These are phyloP conservation scores for Chaetomium sp. DNA, from an alignment of 2,329 filamentous ascomycete genomes.

Conservation along the genomic window DNA sequence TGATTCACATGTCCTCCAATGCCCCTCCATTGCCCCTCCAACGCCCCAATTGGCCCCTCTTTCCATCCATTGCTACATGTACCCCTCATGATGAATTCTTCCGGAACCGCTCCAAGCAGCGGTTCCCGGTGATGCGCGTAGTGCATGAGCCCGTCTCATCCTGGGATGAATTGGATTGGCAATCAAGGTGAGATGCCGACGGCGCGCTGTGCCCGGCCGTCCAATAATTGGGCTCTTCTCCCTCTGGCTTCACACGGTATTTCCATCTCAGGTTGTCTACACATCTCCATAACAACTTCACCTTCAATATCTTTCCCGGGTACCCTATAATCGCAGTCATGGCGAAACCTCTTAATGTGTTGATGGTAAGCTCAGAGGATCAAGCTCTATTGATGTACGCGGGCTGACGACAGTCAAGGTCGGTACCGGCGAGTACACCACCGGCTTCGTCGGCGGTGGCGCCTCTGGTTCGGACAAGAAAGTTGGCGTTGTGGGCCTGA, in stretches of 20 bases:
- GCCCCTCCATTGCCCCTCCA: constrained; percentile 5
- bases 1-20: not conserved
- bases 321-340: constrained; percentile 8
- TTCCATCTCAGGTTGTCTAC: not conserved
- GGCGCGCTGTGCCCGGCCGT: not conserved
- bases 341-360: constrained; percentile 60
- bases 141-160: not conserved
- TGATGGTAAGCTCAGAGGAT: constrained; percentile 60
- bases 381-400: not conserved
- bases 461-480: constrained; percentile 92
- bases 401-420: constrained; percentile 53
- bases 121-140: constrained; percentile 12
- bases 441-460: constrained; percentile 83
- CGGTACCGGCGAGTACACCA: constrained; percentile 95
- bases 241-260: not conserved
- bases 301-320: not conserved
- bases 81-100: constrained; percentile 29
- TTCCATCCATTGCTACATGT: not conserved
- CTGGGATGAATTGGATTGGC: constrained; percentile 1
- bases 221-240: constrained; percentile 5
- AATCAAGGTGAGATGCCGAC: not conserved
- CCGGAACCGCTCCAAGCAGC: constrained; percentile 19
- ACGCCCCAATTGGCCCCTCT: constrained; percentile 24
- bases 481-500: constrained; percentile 88
- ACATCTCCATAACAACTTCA: not conserved